Base-by-base conservation (phyloP, 768 basidiomycete species). In the Podaxis carcinomalis region DNA sequence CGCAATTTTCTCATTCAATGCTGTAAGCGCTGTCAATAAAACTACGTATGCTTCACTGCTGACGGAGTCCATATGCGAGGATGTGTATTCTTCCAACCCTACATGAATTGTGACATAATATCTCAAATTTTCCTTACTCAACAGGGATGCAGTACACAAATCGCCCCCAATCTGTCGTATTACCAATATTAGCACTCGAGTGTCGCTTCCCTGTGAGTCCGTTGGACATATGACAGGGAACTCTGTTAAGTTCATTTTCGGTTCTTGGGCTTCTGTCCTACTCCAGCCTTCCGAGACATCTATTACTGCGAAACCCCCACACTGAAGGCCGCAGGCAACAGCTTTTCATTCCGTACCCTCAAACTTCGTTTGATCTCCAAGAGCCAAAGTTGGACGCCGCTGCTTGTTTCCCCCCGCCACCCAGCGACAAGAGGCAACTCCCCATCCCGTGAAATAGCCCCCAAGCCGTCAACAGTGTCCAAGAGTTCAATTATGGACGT, bases 11-110 rank as follows among this genome's bases (percentile, higher is more conserved):
- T 52, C 25, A 36, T 54, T 60, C 27, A 37, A 55, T 61, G 52
- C 59, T 55, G 46, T 55, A 61, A 55, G 59, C 59, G 59, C 52
- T 49, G 59, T 54, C 59, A 55, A 55, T 40, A 14, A 40, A 23
- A 11, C 47, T 49, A 49, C 25, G 47, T 49, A 23, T 44, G 21
- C 47, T 49, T 49, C 6, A 23, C 47, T 21, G 25, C 47, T 50
- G 56, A 50, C 16, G 21, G 32, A 25, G 40, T 32, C 40, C 57
- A 27, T n/a, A 51, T 44, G 21, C 42, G 21, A 39, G 36, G 32
- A 46, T 51, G 23, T 23, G 51, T 35, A 27, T 44, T 54, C 36
- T 51, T 27, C 47, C 47, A 49, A 14, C 7, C 25, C 50, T 44
- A 40, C 51, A 27, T 51, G 39, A 21, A 46, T 23, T 21, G 51